Evolutionary conservation across 2,329 filamentous ascomycete genomes (phyloP).

Genomic region (Colletotrichum salicis): DNA sequence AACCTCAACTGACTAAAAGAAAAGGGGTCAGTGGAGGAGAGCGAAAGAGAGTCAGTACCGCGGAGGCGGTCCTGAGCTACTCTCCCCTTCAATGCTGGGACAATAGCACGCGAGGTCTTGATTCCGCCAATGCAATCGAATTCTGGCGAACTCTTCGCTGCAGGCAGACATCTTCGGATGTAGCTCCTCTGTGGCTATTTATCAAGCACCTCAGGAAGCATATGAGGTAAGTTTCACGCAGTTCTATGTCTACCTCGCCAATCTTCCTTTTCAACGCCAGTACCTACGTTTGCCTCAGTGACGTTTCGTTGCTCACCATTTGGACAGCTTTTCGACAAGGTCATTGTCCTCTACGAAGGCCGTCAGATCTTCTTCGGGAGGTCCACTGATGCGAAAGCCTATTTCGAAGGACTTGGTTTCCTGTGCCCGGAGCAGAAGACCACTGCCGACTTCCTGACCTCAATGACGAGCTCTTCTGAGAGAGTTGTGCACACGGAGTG

Average conservation of each 20-base stretch:
- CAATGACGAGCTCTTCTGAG: constrained; percentile 52
- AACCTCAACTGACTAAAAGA: no score
- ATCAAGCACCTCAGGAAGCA: constrained; percentile 69
- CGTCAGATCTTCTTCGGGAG: constrained; percentile 75
- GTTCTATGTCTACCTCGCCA: not conserved
- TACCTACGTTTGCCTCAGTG: not conserved
- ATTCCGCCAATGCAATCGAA: constrained; percentile 28
- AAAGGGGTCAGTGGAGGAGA: constrained; percentile 63
- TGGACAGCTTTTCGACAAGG: constrained; percentile 69
- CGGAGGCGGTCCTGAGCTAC: constrained; percentile 45
- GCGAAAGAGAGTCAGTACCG: constrained; percentile 53
- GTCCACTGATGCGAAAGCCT: constrained; percentile 68
- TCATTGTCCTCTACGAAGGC: constrained; percentile 73
- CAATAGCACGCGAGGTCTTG: constrained; percentile 62
- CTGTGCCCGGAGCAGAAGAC: constrained; percentile 66
- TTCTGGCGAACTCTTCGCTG: constrained; percentile 41
- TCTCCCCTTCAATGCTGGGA: constrained; percentile 47
- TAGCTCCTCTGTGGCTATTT: constrained; percentile 52
- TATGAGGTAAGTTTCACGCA: constrained; percentile 54
- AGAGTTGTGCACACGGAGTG: constrained; percentile 34
- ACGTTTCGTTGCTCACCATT: not conserved
- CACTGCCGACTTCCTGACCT: constrained; percentile 79
- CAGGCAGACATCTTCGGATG: constrained; percentile 42
- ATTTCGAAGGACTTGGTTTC: constrained; percentile 75
- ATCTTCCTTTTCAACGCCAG: not conserved